A percentile compares a stretch with the other conserved stretches of the same genome.
Evolutionary conservation across 2,329 filamentous ascomycete genomes (phyloP).

Genomic region (Ophiostoma pallidulum): DNA sequence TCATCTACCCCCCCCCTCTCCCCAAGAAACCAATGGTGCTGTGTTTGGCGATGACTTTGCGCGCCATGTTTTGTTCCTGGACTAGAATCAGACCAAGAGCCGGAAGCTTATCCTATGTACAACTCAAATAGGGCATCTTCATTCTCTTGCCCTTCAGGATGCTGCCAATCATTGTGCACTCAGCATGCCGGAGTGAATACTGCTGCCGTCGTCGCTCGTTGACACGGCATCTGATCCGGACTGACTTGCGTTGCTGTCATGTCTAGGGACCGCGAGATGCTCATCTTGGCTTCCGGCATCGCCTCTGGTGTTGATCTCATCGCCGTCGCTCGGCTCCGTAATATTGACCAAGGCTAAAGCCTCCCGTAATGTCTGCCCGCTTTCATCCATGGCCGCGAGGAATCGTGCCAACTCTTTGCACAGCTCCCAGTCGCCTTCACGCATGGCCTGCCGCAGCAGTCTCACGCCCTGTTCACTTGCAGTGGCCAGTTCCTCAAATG

Average conservation of each 20-base stretch:
- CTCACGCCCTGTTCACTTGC: slow-evolving; percentile 72
- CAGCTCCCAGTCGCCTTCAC: slow-evolving; percentile 85
- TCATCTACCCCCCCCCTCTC: too few species aligned
- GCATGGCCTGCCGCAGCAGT: slow-evolving; percentile 69
- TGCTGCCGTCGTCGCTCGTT: slow-evolving; percentile 15
- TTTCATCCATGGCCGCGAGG: slow-evolving; percentile 81
- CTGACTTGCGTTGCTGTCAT: slow-evolving; percentile 10
- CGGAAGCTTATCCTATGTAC: too few species aligned
- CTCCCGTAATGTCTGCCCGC: slow-evolving; percentile 66
- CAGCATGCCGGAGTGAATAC: slow-evolving; percentile 12
- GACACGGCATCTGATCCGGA: slow-evolving; percentile 16
- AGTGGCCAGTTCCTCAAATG: slow-evolving; percentile 58
- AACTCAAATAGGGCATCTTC: too few species aligned
- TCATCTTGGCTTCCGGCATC: slow-evolving; percentile 17
- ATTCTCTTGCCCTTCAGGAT: too few species aligned
- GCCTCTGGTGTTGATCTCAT: neutral
- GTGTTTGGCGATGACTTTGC: too few species aligned
- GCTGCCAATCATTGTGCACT: neutral
- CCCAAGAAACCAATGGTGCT: too few species aligned
- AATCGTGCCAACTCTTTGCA: slow-evolving; percentile 95
- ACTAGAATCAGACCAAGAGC: too few species aligned
- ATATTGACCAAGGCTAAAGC: slow-evolving; percentile 56
- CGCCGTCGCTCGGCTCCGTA: neutral
- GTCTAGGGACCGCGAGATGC: slow-evolving; percentile 23
- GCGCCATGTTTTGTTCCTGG: too few species aligned